phyloP scores from a whole-genome alignment of 306 rosid genomes.

The Purshia tridentata region DNA sequence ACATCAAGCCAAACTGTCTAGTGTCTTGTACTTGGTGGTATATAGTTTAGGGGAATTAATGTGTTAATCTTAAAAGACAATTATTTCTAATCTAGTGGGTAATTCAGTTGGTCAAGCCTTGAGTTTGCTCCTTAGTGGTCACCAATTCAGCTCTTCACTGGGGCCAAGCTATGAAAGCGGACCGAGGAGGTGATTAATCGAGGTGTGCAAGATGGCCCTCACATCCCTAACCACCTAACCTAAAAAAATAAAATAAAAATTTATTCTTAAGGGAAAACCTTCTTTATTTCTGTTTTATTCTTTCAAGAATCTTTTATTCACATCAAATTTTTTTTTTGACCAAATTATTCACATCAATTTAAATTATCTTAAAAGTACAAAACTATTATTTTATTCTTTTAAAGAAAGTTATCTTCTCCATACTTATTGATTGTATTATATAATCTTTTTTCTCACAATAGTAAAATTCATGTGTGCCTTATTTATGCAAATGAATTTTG shows the following conservation, averaged over 20 bases:
- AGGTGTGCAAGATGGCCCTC: too few relatives aligned
- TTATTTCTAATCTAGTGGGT: neutral
- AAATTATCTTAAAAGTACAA: too few relatives aligned
- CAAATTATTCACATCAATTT: neutral
- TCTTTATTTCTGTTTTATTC: neutral
- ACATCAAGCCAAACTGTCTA: slow-evolving; percentile 11
- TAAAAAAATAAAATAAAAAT: too few relatives aligned
- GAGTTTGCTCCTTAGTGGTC: too few relatives aligned
- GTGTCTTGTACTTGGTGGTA: neutral
- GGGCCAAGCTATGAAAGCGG: too few relatives aligned
- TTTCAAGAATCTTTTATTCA: neutral
- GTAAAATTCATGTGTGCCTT: neutral
- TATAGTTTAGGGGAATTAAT: neutral
- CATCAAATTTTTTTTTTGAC: neutral
- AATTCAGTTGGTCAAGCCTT: too few relatives aligned
- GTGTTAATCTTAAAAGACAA: neutral
- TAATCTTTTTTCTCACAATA: neutral
- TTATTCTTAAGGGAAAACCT: too few relatives aligned
- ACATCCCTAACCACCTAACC: too few relatives aligned
- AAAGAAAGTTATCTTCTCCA: too few relatives aligned
- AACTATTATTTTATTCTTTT: neutral
- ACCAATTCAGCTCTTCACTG: too few relatives aligned
- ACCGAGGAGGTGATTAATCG: too few relatives aligned
- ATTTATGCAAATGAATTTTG: too few relatives aligned
- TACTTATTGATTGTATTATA: neutral